phyloP scores from a whole-genome alignment of 2,329 filamentous ascomycete genomes.

The Fusarium avenaceum region DNA sequence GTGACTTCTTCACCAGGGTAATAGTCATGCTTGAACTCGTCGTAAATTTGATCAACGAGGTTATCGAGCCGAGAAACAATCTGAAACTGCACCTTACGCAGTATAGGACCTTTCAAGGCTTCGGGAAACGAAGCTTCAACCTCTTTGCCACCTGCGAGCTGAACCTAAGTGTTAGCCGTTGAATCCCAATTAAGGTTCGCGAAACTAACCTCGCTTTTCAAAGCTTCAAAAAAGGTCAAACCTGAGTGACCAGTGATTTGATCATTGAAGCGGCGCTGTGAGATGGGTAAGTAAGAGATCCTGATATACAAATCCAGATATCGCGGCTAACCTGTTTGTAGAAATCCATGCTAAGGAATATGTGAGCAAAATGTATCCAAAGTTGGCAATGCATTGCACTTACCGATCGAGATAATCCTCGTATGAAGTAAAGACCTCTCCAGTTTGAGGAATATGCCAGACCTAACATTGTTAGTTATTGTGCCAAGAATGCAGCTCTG shows the following conservation, averaged over 20 bases:
- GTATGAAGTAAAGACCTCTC: slow-evolving; percentile 89
- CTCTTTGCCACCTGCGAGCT: slow-evolving; percentile 85
- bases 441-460: slow-evolving; percentile 91
- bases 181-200: not conserved
- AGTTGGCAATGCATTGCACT: slow-evolving; percentile 51
- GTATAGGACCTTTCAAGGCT: slow-evolving; percentile 87
- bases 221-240: slow-evolving; percentile 91
- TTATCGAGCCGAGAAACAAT: slow-evolving; percentile 91
- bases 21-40: slow-evolving; percentile 89
- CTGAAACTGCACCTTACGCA: slow-evolving; percentile 92
- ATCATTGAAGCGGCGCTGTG: slow-evolving; percentile 88
- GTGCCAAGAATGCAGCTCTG: slow-evolving; percentile 13
- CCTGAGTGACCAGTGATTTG: slow-evolving; percentile 95
- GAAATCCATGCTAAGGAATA: slow-evolving; percentile 80
- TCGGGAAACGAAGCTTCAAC: slow-evolving; percentile 94
- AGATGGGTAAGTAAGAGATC: slow-evolving; percentile 35
- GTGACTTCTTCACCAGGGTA: slow-evolving; percentile 89
- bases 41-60: slow-evolving; percentile 75
- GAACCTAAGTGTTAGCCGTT: slow-evolving; percentile 35
- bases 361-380: slow-evolving; percentile 31
- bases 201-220: slow-evolving; percentile 85
- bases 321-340: slow-evolving; percentile 80
- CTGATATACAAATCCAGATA: slow-evolving; percentile 11
- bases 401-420: slow-evolving; percentile 89
- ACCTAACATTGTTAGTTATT: slow-evolving; percentile 69